Base-by-base conservation (phyloP, 2,329 filamentous ascomycete species). In the Thelonectria discophora region DNA sequence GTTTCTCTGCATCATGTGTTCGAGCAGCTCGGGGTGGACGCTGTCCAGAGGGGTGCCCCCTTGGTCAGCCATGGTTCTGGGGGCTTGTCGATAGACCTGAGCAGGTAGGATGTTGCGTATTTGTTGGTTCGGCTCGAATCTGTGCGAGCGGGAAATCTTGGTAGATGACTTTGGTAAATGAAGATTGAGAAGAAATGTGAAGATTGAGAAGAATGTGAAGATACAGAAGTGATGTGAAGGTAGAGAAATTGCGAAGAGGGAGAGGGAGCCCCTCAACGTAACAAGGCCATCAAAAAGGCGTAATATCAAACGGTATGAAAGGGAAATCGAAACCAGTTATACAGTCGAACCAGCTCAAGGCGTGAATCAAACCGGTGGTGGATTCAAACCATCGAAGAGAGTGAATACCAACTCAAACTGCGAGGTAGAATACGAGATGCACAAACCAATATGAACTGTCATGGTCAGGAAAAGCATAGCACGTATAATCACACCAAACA, bases 11-110 rank as follows among this genome's bases (percentile, higher is more conserved):
- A 55, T 20, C 9, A 73, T 9, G 9, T 72, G 48, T 7, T 64
- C 45, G 12, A 70, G 11, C 9, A 73, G 48, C 15, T 70, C 64
- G 10, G 69, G 69, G 17, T 73, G 71, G 52, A 72, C 63, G 1
- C 30, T 40, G 15, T 65, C 57, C 1, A 68, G 40, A 5, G 63
- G 61, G 15, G 52, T 56, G 12, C 21, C 11, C 12, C 34, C 3
- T 5, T n/a, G 34, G n/a, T 47, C 32, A 40, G 63, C 67, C 46
- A 49, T 52, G 17, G 32, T n/a, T 34, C n/a, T 30, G 6, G 2
- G 11, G 21, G 27, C 11, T 15, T 37, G 34, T 37, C 34, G 15
- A 37, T 6, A 37, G 34, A 15, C 15, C 15, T 12, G 15, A 37
- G 34, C 34, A 13, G 6, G 34, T 37, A 2, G 34, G 11, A 37